These are phyloP conservation scores for Ogataea glucozyma DNA, from an alignment of 805 yeast species.

Conservation along the genomic window DNA sequence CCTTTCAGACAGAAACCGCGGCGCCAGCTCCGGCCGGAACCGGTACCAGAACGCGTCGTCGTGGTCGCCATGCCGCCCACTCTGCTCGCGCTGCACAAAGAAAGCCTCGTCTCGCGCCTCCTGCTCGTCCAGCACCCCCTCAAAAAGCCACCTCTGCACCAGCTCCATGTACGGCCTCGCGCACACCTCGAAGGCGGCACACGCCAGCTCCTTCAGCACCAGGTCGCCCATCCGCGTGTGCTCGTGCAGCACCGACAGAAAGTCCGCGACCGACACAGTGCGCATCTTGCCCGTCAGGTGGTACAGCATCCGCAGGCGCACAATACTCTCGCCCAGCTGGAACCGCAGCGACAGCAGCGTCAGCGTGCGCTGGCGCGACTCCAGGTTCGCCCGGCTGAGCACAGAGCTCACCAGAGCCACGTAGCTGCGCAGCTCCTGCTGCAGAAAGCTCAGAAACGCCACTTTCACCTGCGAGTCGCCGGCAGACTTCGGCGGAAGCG, in stretches of 20 bases:
- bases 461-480: conserved; percentile 57
- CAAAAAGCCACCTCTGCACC: conserved; percentile 63
- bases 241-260: conserved; percentile 53
- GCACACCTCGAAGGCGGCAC: conserved; percentile 44
- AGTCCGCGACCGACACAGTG: conserved; percentile 44
- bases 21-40: conserved; percentile 38
- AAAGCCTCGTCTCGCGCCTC: conserved; percentile 59
- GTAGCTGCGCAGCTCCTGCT: conserved; percentile 39
- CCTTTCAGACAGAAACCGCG: conserved; percentile 43
- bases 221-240: conserved; percentile 66
- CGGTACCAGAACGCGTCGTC: conserved; percentile 1
- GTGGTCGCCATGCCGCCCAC: background rate
- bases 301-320: conserved; percentile 58
- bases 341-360: conserved; percentile 37
- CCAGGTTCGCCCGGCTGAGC: conserved; percentile 31
- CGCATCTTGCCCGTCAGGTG: conserved; percentile 41
- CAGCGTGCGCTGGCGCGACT: conserved; percentile 34
- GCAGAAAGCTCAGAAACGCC: conserved; percentile 55
- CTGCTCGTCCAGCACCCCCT: conserved; percentile 53
- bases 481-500: conserved; percentile 32
- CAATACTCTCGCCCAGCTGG: conserved; percentile 49
- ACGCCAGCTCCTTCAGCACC: conserved; percentile 45
- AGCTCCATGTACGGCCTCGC: conserved; percentile 61
- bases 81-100: conserved; percentile 40
- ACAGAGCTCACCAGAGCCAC: conserved; percentile 38